Base-by-base conservation (phyloP, 495 filamentous ascomycete species). In the Trichoderma virens region DNA sequence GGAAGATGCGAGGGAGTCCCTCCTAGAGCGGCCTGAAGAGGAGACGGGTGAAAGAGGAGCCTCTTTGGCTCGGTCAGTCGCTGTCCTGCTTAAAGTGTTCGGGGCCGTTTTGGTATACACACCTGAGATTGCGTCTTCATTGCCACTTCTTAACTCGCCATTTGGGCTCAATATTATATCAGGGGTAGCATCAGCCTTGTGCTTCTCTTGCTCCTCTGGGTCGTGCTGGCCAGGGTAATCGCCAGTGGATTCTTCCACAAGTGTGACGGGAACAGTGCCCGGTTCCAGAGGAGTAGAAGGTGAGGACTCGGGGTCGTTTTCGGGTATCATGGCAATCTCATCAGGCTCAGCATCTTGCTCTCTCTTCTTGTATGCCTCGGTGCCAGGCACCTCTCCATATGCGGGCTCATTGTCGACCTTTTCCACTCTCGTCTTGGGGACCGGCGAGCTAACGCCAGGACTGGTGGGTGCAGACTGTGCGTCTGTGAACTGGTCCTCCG, bases 401-500 rank as follows among this genome's bases (percentile, higher is more conserved):
- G 89, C 89, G 18, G 82, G 82, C 66, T 80, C 79, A 66, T 80
- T 76, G 65, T 80, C 74, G 59, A 96, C 83, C 76, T 88, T 91
- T 75, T 95, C 91, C 30, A 96, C 90, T 59, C 93, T 79, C 16
- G 88, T 95, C 64, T 78, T 84, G n/a, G 92, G 92, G 67, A 96
- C 86, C 34, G 89, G 86, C 16, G 79, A 82, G 35, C 39, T 41
- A 61, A 70, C 79, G 80, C 80, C 66, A 80, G 78, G 62, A 83
- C 61, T 82, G 82, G 68, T 71, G 62, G 75, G 78, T 66, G 85
- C 89, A 74, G 93, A 90, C 64, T 86, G 88, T 65, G 92, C 92
- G 80, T 96, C 92, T 60, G 92, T 92, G 74, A 92, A 97, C 75
- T 96, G 90, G 61, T 97, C 92, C 31, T 95, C 91, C 54, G 86